Conservation (phyloP, 2,329 filamentous ascomycete genomes). For the Trichoderma breve region DNA sequence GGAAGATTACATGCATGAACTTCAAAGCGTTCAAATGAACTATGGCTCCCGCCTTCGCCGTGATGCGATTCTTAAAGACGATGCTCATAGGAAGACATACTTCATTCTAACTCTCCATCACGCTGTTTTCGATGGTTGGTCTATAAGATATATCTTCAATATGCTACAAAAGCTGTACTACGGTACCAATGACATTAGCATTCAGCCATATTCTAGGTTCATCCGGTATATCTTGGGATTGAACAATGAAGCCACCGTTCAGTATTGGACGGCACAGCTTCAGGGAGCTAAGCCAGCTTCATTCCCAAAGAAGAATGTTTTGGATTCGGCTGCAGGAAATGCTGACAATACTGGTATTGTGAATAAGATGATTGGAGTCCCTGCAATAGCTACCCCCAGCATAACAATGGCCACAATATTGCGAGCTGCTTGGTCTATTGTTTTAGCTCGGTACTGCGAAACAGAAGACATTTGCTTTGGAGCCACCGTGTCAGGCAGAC, state of each 20-base stretch:
- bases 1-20: background rate
- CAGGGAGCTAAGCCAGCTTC: background rate
- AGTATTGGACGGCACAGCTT: background rate
- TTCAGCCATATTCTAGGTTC: background rate
- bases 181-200: background rate
- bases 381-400: background rate
- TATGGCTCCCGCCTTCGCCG: background rate
- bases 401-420: constrained; percentile 15
- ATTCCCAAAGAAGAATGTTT: background rate
- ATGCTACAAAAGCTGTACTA: background rate
- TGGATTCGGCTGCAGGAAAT: no score
- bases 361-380: background rate
- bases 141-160: background rate
- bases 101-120: constrained; percentile 9
- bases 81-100: background rate
- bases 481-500: background rate
- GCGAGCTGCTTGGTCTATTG: constrained; percentile 5
- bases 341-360: constrained; percentile 15
- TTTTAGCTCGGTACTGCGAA: constrained; percentile 3
- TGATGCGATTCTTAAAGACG: background rate
- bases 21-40: background rate
- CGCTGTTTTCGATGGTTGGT: constrained; percentile 17
- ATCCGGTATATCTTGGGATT: constrained; percentile 7
- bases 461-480: constrained; percentile 15
- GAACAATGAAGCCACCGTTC: background rate